phyloP scores from a whole-genome alignment of 257 asterid species.

The Pogostemon cablin region DNA sequence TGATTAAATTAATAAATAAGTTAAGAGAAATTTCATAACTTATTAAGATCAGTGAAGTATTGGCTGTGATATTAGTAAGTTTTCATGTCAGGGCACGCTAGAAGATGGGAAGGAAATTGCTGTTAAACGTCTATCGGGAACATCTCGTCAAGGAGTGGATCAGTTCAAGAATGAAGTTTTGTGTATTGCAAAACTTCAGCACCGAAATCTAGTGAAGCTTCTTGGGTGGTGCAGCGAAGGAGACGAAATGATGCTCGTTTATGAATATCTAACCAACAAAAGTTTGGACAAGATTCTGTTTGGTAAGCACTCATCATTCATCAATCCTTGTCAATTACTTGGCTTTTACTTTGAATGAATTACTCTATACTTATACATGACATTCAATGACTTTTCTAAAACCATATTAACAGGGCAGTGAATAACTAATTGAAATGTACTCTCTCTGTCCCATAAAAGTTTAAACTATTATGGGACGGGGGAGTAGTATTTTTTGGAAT shows the following conservation, averaged over 20 bases:
- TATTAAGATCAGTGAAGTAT: neutral
- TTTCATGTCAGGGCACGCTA: constrained; percentile 42
- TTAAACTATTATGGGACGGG: too few species aligned
- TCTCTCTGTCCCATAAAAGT: too few species aligned
- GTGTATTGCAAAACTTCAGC: constrained; percentile 23
- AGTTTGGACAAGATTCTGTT: constrained; percentile 56
- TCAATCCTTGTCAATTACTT: neutral
- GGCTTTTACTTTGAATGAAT: too few species aligned
- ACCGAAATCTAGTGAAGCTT: too few species aligned
- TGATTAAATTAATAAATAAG: neutral
- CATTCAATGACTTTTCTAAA: too few species aligned
- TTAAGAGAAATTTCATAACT: neutral
- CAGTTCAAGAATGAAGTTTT: constrained; percentile 59
- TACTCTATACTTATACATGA: too few species aligned
- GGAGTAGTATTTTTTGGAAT: too few species aligned
- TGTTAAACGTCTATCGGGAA: constrained; percentile 51
- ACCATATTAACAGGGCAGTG: too few species aligned
- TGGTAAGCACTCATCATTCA: constrained; percentile 33
- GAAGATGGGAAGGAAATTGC: constrained; percentile 54
- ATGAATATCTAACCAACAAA: constrained; percentile 51
- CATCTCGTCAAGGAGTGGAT: constrained; percentile 53
- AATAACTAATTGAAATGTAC: too few species aligned
- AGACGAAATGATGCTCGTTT: constrained; percentile 15
- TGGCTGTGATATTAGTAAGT: neutral
- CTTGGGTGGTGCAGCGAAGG: constrained; percentile 51